These are phyloP conservation scores for Saccharomyces hybrid DNA, from an alignment of 1,139 yeast species.

Conservation along the genomic window DNA sequence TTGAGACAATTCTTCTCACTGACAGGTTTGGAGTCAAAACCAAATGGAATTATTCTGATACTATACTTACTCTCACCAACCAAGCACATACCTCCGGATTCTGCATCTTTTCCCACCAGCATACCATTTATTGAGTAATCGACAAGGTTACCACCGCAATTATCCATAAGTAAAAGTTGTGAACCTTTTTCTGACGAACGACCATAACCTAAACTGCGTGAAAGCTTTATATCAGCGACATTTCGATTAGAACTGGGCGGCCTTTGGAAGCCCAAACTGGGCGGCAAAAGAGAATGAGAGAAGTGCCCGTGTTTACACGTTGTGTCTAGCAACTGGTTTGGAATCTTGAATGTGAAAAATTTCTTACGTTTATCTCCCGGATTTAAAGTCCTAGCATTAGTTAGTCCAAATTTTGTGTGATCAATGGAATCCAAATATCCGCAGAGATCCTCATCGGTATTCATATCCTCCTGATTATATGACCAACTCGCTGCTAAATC, in stretches of 20 bases:
- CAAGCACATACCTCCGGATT: background rate
- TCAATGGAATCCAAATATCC: slow-evolving; percentile 38
- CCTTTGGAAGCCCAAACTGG: background rate
- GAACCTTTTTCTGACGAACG: background rate
- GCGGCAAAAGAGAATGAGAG: slow-evolving; percentile 38
- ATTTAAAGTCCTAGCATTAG: slow-evolving; percentile 40
- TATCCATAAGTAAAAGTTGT: background rate
- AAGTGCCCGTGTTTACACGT: slow-evolving; percentile 45
- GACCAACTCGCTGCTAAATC: slow-evolving; percentile 34
- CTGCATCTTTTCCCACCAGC: background rate
- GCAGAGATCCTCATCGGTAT: slow-evolving; percentile 26
- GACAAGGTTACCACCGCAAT: background rate
- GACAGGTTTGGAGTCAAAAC: background rate
- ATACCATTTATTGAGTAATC: background rate
- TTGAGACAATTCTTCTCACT: background rate
- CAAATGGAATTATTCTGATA: background rate
- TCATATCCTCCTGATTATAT: slow-evolving; percentile 30
- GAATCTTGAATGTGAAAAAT: slow-evolving; percentile 54
- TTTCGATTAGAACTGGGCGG: background rate
- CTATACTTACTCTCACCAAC: background rate
- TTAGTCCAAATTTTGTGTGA: slow-evolving; percentile 38
- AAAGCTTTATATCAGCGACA: background rate
- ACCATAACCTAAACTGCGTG: background rate
- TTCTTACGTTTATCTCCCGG: slow-evolving; percentile 51
- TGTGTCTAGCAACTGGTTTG: slow-evolving; percentile 46